Percentiles rank a stretch among this genome's conserved stretches.
Conservation (phyloP, 495 filamentous ascomycete genomes). For the Neurospora sp. region DNA sequence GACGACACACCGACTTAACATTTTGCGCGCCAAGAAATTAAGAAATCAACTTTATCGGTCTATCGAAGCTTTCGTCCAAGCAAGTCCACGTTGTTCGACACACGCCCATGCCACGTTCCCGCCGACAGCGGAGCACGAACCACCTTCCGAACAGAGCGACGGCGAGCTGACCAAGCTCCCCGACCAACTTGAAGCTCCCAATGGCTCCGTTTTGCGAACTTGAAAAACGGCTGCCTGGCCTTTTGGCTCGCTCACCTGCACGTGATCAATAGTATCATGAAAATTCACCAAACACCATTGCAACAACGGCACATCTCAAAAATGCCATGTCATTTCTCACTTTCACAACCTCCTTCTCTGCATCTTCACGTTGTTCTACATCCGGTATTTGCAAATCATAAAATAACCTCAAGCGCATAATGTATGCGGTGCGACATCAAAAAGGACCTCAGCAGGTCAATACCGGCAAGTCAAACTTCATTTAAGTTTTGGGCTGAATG, state of each 20-base stretch:
- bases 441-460: neutral
- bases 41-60: neutral
- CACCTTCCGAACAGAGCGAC: neutral
- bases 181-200: neutral
- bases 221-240: neutral
- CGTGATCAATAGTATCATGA: neutral
- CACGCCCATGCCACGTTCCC: neutral
- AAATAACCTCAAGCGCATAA: neutral
- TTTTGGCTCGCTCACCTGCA: neutral
- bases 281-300: neutral
- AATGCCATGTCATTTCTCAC: neutral
- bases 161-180: neutral
- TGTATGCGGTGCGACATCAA: neutral
- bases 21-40: neutral
- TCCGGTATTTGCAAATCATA: neutral
- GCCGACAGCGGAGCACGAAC: neutral
- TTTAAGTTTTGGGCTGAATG: neutral
- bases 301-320: neutral
- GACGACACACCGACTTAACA: neutral
- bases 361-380: neutral
- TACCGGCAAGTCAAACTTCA: neutral
- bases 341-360: neutral
- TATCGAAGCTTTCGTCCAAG: neutral
- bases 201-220: neutral
- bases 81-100: neutral